Conservation (phyloP, 768 basidiomycete species). For the Collybiopsis confluens region DNA sequence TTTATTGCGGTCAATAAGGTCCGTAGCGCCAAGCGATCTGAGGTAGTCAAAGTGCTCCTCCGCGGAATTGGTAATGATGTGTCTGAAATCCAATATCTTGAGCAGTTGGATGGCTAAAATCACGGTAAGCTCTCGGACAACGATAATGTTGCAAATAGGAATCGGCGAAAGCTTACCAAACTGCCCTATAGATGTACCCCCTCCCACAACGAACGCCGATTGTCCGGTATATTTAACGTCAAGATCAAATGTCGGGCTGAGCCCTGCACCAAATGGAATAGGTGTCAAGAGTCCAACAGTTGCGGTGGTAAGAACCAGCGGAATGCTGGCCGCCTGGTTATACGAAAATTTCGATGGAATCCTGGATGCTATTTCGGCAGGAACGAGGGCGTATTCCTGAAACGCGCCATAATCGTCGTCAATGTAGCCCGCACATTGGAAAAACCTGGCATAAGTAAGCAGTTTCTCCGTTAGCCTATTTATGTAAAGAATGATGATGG, state of each 20-base stretch:
- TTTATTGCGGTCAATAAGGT: conserved; percentile 28
- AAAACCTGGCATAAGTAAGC: conserved; percentile 25
- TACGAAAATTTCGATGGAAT: conserved; percentile 44
- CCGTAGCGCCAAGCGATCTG: conserved; percentile 34
- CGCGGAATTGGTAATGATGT: conserved; percentile 35
- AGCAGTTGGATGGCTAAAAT: conserved; percentile 2
- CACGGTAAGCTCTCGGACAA: too few species aligned
- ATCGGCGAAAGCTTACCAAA: conserved; percentile 28
- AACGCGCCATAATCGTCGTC: too few species aligned
- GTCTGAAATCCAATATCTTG: conserved; percentile 1
- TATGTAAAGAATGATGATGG: not conserved
- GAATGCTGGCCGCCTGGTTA: conserved; percentile 45
- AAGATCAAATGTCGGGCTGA: conserved; percentile 34
- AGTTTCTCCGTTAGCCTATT: not conserved
- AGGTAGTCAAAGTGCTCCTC: conserved; percentile 24
- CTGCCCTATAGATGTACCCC: conserved; percentile 46
- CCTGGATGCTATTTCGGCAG: conserved; percentile 17
- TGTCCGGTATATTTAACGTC: conserved; percentile 37
- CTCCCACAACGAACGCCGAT: conserved; percentile 45
- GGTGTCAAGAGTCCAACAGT: conserved; percentile 42
- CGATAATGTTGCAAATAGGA: not conserved
- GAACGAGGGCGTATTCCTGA: too few species aligned
- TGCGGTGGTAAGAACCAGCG: conserved; percentile 43
- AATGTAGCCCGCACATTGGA: conserved; percentile 21
- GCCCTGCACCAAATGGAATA: conserved; percentile 34